A percentile compares a stretch with the other conserved stretches of the same genome.
phyloP scores from a whole-genome alignment of 768 basidiomycete genomes.

The Fomitopsis pulvina region DNA sequence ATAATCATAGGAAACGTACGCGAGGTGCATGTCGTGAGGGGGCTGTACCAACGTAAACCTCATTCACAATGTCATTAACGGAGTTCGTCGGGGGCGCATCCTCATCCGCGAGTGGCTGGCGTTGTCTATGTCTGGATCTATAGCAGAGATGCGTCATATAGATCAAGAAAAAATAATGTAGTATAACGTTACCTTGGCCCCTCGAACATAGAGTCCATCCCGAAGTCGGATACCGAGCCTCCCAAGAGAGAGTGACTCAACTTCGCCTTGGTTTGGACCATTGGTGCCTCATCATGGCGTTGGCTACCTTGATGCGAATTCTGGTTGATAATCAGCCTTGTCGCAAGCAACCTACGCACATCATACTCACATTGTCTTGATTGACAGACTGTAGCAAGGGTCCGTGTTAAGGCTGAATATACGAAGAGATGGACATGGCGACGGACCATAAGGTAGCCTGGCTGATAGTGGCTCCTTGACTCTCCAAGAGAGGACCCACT shows the following conservation, averaged over 20 bases:
- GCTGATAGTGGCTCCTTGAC: conserved; percentile 71
- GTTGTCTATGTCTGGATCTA: conserved; percentile 35
- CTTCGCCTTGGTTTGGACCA: conserved; percentile 77
- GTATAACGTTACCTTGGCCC: conserved; percentile 55
- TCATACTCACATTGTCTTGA: conserved; percentile 45
- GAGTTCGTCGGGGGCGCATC: conserved; percentile 78
- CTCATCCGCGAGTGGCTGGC: conserved; percentile 62
- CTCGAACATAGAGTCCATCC: conserved; percentile 82
- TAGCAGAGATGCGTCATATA: no score
- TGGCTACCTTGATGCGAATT: conserved; percentile 46
- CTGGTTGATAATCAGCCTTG: conserved; percentile 11
- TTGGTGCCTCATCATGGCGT: conserved; percentile 65
- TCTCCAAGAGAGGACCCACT: conserved; percentile 47
- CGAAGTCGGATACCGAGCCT: conserved; percentile 64
- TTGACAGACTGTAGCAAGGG: conserved; percentile 45
- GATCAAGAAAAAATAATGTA: no score
- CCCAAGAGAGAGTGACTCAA: conserved; percentile 64
- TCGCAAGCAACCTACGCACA: not conserved
- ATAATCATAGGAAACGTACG: conserved; percentile 26
- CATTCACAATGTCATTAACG: conserved; percentile 67
- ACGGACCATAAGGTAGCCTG: conserved; percentile 74
- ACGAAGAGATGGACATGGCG: not conserved
- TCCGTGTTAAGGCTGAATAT: not conserved
- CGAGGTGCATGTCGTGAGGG: conserved; percentile 38
- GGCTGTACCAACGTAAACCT: conserved; percentile 37